phyloP scores from a whole-genome alignment of 768 basidiomycete species.

The Hericium erinaceus region DNA sequence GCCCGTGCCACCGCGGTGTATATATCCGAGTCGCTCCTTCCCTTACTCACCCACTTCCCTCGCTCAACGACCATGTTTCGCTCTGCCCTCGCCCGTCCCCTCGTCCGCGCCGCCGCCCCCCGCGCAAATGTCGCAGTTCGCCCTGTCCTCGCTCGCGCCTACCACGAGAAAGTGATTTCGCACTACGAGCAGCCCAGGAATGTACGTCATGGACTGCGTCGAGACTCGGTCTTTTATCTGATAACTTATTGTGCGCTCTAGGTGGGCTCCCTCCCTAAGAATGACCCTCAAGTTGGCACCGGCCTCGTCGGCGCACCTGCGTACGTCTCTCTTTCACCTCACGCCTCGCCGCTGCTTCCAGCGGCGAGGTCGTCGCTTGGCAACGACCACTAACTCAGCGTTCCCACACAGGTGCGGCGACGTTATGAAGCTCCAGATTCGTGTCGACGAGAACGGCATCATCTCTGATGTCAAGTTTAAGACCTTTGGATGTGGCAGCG shows the following conservation, averaged over 20 bases:
- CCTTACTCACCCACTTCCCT: slow-evolving; percentile 4
- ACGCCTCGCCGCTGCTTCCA: not conserved
- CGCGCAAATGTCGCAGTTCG: slow-evolving; percentile 30
- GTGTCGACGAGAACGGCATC: slow-evolving; percentile 88
- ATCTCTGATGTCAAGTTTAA: slow-evolving; percentile 99
- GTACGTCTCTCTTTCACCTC: slow-evolving; percentile 37
- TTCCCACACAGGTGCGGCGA: slow-evolving; percentile 68
- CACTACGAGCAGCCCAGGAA: slow-evolving; percentile 98
- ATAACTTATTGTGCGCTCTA: slow-evolving; percentile 39
- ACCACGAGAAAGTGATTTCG: slow-evolving; percentile 95
- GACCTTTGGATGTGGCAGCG: slow-evolving; percentile 97
- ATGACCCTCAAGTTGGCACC: slow-evolving; percentile 86
- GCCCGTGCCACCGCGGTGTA: not conserved
- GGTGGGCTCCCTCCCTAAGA: slow-evolving; percentile 96
- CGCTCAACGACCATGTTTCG: slow-evolving; percentile 57
- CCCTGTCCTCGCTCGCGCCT: slow-evolving; percentile 56
- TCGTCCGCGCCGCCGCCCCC: slow-evolving; percentile 37
- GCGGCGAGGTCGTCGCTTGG: not conserved
- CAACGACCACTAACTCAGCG: slow-evolving; percentile 9
- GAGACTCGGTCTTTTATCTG: slow-evolving; percentile 39
- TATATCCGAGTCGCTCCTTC: not conserved
- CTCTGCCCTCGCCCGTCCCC: slow-evolving; percentile 44
- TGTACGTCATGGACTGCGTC: slow-evolving; percentile 38
- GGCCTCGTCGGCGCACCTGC: slow-evolving; percentile 97
- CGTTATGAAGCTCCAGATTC: slow-evolving; percentile 99